Percentiles rank a stretch among this genome's conserved stretches.
phyloP scores from a whole-genome alignment of 129 eudicot genomes.

The Scalesia atractyloides region DNA sequence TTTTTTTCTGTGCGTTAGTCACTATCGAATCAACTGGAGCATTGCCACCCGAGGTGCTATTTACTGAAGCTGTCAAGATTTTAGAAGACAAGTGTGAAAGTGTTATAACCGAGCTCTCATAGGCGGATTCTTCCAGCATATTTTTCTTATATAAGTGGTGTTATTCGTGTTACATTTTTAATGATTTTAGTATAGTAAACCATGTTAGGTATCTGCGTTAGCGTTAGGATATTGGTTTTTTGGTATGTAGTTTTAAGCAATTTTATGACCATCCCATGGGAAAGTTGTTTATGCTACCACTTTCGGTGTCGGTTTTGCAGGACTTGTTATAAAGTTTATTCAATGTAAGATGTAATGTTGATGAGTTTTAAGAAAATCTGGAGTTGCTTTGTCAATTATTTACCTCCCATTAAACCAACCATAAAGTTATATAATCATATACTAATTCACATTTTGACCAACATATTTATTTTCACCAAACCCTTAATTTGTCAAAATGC shows the following conservation, averaged over 20 bases:
- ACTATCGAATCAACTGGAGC: conserved; percentile 92
- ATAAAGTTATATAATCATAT: conserved; percentile 10
- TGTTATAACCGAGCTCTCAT: conserved; percentile 84
- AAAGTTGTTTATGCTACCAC: not conserved
- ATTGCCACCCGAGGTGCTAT: conserved; percentile 76
- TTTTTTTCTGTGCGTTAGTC: conserved; percentile 39
- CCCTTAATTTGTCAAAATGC: conserved; percentile 6
- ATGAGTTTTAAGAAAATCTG: not conserved
- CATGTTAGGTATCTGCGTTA: not conserved
- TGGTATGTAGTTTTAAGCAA: conserved; percentile 7
- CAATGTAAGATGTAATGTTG: not conserved
- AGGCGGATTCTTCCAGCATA: conserved; percentile 11
- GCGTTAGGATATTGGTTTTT: not conserved
- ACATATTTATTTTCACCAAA: conserved; percentile 4
- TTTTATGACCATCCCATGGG: not conserved
- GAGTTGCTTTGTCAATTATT: not conserved
- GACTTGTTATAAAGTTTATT: not conserved
- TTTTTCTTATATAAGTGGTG: not conserved
- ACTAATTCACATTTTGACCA: conserved; percentile 13
- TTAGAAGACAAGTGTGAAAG: conserved; percentile 86
- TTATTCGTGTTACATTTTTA: not conserved
- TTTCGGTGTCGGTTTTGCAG: not conserved
- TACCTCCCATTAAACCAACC: conserved; percentile 9
- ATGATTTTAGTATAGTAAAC: not conserved
- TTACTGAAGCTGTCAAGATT: conserved; percentile 89